Conservation (phyloP, 768 basidiomycete genomes). For the Clavulina sp. region DNA sequence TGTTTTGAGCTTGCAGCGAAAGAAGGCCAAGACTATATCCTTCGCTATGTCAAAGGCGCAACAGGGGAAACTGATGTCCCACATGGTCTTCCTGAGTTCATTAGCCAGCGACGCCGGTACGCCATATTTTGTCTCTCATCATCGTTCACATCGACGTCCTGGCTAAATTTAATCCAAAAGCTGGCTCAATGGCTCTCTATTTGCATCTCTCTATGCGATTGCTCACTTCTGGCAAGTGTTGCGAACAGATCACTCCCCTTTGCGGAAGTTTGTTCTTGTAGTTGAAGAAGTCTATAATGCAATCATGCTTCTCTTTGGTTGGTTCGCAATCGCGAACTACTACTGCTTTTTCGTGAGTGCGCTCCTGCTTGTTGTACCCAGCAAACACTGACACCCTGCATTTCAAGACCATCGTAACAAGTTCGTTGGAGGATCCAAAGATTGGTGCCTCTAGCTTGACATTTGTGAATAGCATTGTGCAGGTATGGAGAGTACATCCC, state of each 20-base stretch:
- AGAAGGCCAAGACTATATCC: slow-evolving; percentile 15
- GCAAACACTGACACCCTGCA: not conserved
- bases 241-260: slow-evolving; percentile 62
- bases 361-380: not conserved
- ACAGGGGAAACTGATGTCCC: slow-evolving; percentile 31
- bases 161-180: too few species aligned
- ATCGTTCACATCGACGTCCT: not conserved
- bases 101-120: slow-evolving; percentile 62
- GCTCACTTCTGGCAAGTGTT: slow-evolving; percentile 64
- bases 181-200: slow-evolving; percentile 87
- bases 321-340: slow-evolving; percentile 94
- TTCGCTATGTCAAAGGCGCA: slow-evolving; percentile 20
- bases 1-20: slow-evolving; percentile 23
- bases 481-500: slow-evolving; percentile 29
- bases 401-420: slow-evolving; percentile 63
- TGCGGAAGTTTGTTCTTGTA: slow-evolving; percentile 56
- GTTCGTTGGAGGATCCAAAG: slow-evolving; percentile 59
- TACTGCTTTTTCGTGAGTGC: slow-evolving; percentile 77
- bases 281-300: slow-evolving; percentile 76
- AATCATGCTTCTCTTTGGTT: slow-evolving; percentile 74
- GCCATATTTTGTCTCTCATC: not conserved
- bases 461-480: slow-evolving; percentile 57
- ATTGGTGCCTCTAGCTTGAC: slow-evolving; percentile 48
- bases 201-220: slow-evolving; percentile 85
- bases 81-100: slow-evolving; percentile 71